These are phyloP conservation scores for Vachellia pachyceras DNA, from an alignment of 306 rosid species.

Conservation along the genomic window DNA sequence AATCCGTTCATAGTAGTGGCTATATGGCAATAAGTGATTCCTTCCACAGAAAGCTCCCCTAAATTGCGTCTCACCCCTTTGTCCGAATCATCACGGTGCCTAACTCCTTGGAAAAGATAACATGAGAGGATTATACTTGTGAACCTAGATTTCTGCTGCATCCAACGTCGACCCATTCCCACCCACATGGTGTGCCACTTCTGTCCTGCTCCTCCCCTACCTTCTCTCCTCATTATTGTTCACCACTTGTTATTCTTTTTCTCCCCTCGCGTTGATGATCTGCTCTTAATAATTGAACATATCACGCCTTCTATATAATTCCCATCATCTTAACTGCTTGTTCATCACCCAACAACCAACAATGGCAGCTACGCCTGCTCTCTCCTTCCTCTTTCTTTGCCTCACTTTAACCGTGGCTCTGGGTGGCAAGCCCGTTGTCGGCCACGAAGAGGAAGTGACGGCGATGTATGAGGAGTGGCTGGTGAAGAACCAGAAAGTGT, in stretches of 20 bases:
- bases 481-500: constrained; percentile 59
- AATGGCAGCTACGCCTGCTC: constrained; percentile 46
- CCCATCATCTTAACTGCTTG: not conserved
- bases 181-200: not conserved
- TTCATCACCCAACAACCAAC: constrained; percentile 34
- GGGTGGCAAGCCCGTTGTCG: constrained; percentile 26
- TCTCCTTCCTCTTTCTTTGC: constrained; percentile 48
- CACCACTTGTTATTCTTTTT: constrained; percentile 1
- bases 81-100: not conserved
- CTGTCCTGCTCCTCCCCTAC: not conserved
- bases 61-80: constrained; percentile 11
- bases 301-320: constrained; percentile 5
- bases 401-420: constrained; percentile 41
- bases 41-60: not conserved
- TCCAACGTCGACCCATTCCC: not conserved
- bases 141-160: not conserved
- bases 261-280: not conserved
- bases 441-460: constrained; percentile 56
- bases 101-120: not conserved
- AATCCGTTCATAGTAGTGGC: not conserved
- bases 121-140: not conserved
- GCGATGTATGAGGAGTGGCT: constrained; percentile 66
- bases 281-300: constrained; percentile 26
- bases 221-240: not conserved
- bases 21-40: not conserved